Base-by-base conservation (phyloP, 441 rosid genomes). In the Gossypium davidsonii region DNA sequence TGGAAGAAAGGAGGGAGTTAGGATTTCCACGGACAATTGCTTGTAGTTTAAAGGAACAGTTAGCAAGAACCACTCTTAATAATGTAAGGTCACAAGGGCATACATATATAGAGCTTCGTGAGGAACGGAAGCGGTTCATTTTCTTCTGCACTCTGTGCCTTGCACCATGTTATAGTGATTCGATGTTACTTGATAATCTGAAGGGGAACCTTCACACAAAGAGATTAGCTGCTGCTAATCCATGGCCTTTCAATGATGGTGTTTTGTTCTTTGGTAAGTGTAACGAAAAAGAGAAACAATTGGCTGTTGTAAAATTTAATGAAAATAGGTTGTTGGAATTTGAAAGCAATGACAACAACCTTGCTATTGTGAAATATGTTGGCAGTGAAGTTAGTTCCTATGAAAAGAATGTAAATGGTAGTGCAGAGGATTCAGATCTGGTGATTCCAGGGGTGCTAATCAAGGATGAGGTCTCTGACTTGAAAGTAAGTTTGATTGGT, bases 131-230 rank as follows among this genome's bases (percentile, higher is more conserved):
- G 79, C 77, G 86, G 15, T 86, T 83, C 46, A 77, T 93, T 14
- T 93, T 90, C 87, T 95, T 92, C 81, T 93, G 98, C 79, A 87
- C 90, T 70, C 63, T 92, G 87, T 91, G 99, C 68, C 96, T 89
- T 25, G 81, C 96, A 7, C 96, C 92, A 0, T 95, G 98, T 74
- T 90, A 91, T 63, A 86, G 92, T 78, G 95, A 91, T 68, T 20
- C 89, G 0, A 85, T 89, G 70, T 79, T 95, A 90, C 81, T 79
- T 76, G 92, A 83, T 73, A 97, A 95, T 81, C 82, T 95, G 81
- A 88, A 79, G 58, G 99, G 99, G 3, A 89, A 77, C 62, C 93
- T 89, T 78, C 98, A 92, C 74, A 72, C 60, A 7, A 85, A 84
- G 88, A 92, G 96, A 79, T 79, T 91, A 44, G 80, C 85, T 37